Evolutionary conservation across 2,329 filamentous ascomycete species (phyloP).

Genomic region (Cadophora sp.): DNA sequence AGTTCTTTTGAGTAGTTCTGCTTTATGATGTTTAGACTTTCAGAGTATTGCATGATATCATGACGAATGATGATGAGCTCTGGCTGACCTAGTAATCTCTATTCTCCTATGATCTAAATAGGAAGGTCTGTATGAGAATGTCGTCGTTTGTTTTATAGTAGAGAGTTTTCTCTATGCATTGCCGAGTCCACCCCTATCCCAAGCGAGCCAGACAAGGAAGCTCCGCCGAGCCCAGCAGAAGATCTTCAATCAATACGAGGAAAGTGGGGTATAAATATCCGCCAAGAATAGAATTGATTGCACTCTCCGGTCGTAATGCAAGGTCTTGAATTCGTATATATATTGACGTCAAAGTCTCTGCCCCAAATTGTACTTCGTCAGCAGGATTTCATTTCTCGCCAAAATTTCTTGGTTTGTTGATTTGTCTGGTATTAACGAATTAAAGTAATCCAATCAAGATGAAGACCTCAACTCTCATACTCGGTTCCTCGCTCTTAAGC

Average conservation of each 20-base stretch:
- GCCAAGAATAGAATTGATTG: slow-evolving; percentile 9
- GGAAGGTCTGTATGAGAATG: too few relatives aligned
- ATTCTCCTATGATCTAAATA: too few relatives aligned
- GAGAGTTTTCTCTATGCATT: too few relatives aligned
- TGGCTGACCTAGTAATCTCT: too few relatives aligned
- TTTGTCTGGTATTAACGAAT: neutral
- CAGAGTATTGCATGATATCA: too few relatives aligned
- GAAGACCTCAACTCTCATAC: neutral
- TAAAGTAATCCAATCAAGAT: neutral
- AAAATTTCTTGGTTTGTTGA: neutral
- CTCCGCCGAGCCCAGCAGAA: neutral
- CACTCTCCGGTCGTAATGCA: neutral
- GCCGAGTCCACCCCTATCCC: neutral
- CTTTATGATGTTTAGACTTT: too few relatives aligned
- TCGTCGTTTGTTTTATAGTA: too few relatives aligned
- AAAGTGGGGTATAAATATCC: slow-evolving; percentile 3
- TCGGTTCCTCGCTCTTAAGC: neutral
- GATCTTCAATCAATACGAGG: slow-evolving; percentile 16
- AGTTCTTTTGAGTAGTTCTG: too few relatives aligned
- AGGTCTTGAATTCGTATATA: neutral
- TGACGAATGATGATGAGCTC: too few relatives aligned
- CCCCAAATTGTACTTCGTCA: neutral
- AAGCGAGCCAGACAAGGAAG: neutral
- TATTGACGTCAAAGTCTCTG: slow-evolving; percentile 6
- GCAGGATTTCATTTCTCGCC: neutral